Evolutionary conservation across 202 grass and related monocot genomes (phyloP).

Genomic region (Panicum hallii): DNA sequence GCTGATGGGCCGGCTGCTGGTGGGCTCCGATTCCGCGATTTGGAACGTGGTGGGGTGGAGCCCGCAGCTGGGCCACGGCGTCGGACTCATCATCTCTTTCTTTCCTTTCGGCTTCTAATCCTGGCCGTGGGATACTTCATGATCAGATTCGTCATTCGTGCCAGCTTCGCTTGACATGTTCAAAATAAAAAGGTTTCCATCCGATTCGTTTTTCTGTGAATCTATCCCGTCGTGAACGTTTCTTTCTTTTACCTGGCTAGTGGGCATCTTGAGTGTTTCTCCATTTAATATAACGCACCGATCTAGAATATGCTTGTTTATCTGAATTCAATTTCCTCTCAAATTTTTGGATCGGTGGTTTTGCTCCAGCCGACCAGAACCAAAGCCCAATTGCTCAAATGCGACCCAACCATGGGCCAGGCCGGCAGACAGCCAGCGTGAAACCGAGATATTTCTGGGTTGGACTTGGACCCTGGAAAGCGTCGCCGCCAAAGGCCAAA

Average conservation of each 20-base stretch:
- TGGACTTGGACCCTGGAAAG: background rate
- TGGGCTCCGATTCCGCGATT: conserved; percentile 3
- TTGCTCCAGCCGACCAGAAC: too few relatives aligned
- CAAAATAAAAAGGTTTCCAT: background rate
- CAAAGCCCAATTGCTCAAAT: background rate
- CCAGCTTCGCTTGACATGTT: conserved; percentile 21
- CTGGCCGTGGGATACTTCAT: background rate
- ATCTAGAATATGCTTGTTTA: background rate
- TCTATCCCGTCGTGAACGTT: background rate
- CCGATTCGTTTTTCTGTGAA: background rate
- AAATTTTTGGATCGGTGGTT: background rate
- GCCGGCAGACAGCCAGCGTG: background rate
- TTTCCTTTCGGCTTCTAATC: too few relatives aligned
- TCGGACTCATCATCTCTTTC: too few relatives aligned
- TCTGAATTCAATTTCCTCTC: too few relatives aligned
- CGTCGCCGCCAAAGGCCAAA: background rate
- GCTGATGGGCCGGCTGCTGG: background rate
- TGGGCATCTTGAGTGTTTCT: background rate
- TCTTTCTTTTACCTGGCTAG: background rate
- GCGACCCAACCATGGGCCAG: background rate
- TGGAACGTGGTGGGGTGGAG: background rate
- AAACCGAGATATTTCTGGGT: conserved; percentile 2
- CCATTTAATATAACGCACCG: too few relatives aligned
- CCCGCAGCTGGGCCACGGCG: background rate
- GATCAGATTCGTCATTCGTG: background rate